These are phyloP conservation scores for Alternaria incomplexa DNA, from an alignment of 2,329 filamentous ascomycete genomes.

Conservation along the genomic window DNA sequence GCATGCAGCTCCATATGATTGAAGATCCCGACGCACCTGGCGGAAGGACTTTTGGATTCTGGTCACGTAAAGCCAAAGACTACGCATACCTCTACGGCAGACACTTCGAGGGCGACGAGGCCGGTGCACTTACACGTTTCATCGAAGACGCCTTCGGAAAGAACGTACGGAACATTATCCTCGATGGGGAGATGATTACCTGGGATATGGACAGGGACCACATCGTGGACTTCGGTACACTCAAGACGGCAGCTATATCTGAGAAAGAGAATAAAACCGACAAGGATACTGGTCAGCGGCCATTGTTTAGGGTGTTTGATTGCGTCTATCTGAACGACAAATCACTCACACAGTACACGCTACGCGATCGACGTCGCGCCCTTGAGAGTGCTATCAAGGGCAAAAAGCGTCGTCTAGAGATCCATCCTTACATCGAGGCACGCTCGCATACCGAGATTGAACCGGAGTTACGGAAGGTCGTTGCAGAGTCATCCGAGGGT, in stretches of 20 bases:
- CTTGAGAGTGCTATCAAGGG: conserved; percentile 73
- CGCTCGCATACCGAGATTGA: conserved; percentile 76
- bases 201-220: conserved; percentile 90
- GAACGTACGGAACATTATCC: conserved; percentile 82
- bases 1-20: conserved; percentile 94
- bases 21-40: conserved; percentile 71
- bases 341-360: conserved; percentile 78
- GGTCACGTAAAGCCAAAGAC: conserved; percentile 95
- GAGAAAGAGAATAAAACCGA: conserved; percentile 75
- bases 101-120: conserved; percentile 70
- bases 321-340: conserved; percentile 86
- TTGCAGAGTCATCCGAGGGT: conserved; percentile 87
- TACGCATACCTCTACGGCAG: conserved; percentile 94
- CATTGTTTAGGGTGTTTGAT: conserved; percentile 87
- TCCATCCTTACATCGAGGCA: conserved; percentile 75
- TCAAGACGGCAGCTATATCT: conserved; percentile 87
- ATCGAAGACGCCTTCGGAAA: conserved; percentile 77
- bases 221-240: conserved; percentile 86
- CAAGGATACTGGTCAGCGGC: conserved; percentile 67
- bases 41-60: conserved; percentile 80
- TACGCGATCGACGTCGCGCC: conserved; percentile 79
- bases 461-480: conserved; percentile 76
- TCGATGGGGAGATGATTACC: conserved; percentile 98
- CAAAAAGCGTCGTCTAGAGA: conserved; percentile 78
- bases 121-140: conserved; percentile 79